These are phyloP conservation scores for Coemansia sp. DNA, from an alignment of 192 early-diverging fungal genomes.

Conservation along the genomic window DNA sequence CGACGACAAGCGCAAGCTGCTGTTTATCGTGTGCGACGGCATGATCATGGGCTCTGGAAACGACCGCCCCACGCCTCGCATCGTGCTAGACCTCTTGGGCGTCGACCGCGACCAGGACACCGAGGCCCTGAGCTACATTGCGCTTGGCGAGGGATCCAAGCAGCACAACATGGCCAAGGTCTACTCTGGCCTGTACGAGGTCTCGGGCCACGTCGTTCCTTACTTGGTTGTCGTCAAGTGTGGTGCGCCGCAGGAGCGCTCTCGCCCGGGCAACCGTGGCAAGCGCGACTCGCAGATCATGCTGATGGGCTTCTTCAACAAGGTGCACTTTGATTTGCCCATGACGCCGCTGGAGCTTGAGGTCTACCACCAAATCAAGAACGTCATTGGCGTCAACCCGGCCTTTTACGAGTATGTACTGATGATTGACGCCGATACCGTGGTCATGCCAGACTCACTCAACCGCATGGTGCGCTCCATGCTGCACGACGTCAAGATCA, in stretches of 20 bases:
- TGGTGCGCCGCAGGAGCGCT: conserved; percentile 77
- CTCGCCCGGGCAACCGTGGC: conserved; percentile 92
- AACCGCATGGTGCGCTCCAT: conserved; percentile 91
- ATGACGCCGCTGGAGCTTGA: conserved; percentile 98
- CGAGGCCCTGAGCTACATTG: conserved; percentile 81
- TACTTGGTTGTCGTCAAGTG: conserved; percentile 95
- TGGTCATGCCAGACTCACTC: conserved; percentile 84
- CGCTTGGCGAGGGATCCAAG: conserved; percentile 83
- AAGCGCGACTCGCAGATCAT: conserved; percentile 99
- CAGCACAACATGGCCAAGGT: conserved; percentile 97
- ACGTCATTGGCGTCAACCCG: conserved; percentile 97
- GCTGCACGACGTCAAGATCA: conserved; percentile 85
- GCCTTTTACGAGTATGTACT: conserved; percentile 93
- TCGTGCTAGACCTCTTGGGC: conserved; percentile 94
- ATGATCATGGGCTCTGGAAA: conserved; percentile 97
- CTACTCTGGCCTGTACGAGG: conserved; percentile 95
- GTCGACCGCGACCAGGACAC: conserved; percentile 81
- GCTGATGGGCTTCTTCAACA: conserved; percentile 96
- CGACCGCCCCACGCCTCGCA: conserved; percentile 92
- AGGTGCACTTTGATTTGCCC: conserved; percentile 88
- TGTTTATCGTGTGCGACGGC: conserved; percentile 96
- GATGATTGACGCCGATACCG: conserved; percentile 98
- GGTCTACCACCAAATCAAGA: conserved; percentile 98
- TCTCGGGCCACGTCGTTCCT: conserved; percentile 87
- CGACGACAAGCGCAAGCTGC: conserved; percentile 96